Base-by-base conservation (phyloP, 2,329 filamentous ascomycete species). In the Scytalidium lignicola region DNA sequence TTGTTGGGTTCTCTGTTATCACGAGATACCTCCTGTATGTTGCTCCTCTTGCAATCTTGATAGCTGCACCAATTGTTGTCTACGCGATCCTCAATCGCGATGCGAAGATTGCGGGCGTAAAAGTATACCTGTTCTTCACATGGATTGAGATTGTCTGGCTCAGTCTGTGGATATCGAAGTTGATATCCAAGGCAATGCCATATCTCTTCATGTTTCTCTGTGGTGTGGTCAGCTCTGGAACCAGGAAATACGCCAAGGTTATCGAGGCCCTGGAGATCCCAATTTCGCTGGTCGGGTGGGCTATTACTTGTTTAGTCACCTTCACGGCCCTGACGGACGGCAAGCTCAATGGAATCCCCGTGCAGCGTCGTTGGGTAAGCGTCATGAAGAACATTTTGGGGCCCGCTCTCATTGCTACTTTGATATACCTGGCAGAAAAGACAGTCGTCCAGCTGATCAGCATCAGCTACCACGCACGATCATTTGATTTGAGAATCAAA, bases 381-480 rank as follows among this genome's bases (percentile, higher is more conserved):
- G 74, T 74, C 41, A 67, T 91, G 57, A 77, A 79, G 55, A 80
- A 78, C 44, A 74, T 92, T 15, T 71, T 92, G 5, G 80, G 79
- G 19, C 84, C 86, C 2, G 68, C 79, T 23, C 78, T 90, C 43
- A 78, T 86, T 39, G 85, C 83, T 9, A 80, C 85, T 0, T 74
- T 85, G 44, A 78, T 92, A 17, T 83, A 88, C 52, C 76, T 92
- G 15, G 81, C 72, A n/a, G 88, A 93, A 67, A 90, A 89, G 67
- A 74, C 85, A 51, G 75, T 92, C 55, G 84, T 93, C 28, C 88
- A 92, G 67, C 74, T 92, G 52, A 90, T 93, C 64, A 88, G 86
- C 62, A 87, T 93, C 65, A 86, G 85, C 52, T 93, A 93, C 65
- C 88, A 93, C 66, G 84, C 89, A 61, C 83, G 89, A 57, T 90